phyloP scores from a whole-genome alignment of 1,139 yeast species.

The Suhomyces wounanorum region DNA sequence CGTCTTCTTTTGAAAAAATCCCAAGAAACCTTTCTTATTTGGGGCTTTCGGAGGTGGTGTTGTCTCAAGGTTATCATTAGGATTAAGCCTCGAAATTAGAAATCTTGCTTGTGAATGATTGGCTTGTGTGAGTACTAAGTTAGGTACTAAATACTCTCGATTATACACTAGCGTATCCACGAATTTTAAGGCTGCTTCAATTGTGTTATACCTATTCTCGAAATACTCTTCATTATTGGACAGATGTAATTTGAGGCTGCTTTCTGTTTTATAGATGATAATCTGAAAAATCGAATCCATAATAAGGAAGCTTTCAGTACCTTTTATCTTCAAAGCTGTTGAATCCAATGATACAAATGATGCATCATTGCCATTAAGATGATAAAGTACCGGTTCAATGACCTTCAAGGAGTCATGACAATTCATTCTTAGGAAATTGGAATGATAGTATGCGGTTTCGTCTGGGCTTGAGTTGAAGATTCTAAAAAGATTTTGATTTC shows the following conservation, averaged over 20 bases:
- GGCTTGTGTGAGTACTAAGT: conserved; percentile 31
- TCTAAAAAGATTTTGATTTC: conserved; percentile 36
- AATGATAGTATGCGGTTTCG: conserved; percentile 43
- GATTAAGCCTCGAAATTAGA: conserved; percentile 32
- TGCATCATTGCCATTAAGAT: conserved; percentile 11
- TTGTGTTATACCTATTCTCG: conserved; percentile 18
- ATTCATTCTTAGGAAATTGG: conserved; percentile 28
- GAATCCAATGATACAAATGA: conserved; percentile 24
- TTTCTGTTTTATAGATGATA: conserved; percentile 25
- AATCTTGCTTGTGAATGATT: conserved; percentile 40
- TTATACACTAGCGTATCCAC: conserved; percentile 12
- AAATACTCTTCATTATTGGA: conserved; percentile 33
- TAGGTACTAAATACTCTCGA: conserved; percentile 18
- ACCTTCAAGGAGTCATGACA: conserved; percentile 22
- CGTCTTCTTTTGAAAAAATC: conserved; percentile 2
- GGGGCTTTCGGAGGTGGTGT: background rate
- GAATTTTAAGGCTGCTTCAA: conserved; percentile 14
- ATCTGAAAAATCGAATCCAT: conserved; percentile 35
- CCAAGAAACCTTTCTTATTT: conserved; percentile 8
- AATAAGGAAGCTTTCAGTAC: conserved; percentile 23
- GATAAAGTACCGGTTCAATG: conserved; percentile 33
- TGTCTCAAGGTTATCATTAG: conserved; percentile 15
- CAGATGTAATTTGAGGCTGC: conserved; percentile 32
- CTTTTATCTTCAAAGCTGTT: conserved; percentile 15
- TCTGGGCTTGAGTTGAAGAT: conserved; percentile 48